phyloP scores from a whole-genome alignment of 768 basidiomycete species.

The Naematelia encephala region DNA sequence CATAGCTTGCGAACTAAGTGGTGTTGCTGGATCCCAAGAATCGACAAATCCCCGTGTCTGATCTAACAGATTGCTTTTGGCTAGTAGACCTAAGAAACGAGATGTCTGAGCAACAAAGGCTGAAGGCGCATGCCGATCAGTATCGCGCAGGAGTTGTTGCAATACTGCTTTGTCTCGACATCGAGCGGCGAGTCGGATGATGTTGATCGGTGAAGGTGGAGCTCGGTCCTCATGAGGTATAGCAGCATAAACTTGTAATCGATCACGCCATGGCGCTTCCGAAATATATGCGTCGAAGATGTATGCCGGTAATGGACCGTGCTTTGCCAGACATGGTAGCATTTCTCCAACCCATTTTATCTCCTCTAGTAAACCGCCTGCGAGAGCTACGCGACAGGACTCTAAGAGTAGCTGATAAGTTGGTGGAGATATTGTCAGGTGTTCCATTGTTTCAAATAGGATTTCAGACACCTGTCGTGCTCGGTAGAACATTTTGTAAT shows the following conservation, averaged over 20 bases:
- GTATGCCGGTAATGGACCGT: neutral
- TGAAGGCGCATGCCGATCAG: neutral
- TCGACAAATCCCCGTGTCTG: neutral
- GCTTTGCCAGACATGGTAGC: neutral
- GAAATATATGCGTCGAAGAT: neutral
- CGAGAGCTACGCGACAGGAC: neutral
- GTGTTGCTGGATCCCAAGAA: neutral
- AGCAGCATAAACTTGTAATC: neutral
- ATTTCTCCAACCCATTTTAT: neutral
- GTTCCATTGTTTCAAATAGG: neutral
- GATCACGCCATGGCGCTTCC: neutral
- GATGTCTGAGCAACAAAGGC: neutral
- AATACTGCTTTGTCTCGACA: neutral
- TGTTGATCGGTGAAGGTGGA: neutral
- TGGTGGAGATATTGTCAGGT: neutral
- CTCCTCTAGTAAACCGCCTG: neutral
- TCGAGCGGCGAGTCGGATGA: neutral
- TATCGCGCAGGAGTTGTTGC: neutral
- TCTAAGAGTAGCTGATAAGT: neutral
- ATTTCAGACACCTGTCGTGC: neutral
- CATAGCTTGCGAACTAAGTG: neutral
- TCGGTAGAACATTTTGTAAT: neutral
- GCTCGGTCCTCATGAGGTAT: neutral
- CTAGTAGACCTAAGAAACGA: neutral
- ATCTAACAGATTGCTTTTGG: neutral